Evolutionary conservation across 345 rosid genomes (phyloP).

Genomic region (Mercurialis annua): DNA sequence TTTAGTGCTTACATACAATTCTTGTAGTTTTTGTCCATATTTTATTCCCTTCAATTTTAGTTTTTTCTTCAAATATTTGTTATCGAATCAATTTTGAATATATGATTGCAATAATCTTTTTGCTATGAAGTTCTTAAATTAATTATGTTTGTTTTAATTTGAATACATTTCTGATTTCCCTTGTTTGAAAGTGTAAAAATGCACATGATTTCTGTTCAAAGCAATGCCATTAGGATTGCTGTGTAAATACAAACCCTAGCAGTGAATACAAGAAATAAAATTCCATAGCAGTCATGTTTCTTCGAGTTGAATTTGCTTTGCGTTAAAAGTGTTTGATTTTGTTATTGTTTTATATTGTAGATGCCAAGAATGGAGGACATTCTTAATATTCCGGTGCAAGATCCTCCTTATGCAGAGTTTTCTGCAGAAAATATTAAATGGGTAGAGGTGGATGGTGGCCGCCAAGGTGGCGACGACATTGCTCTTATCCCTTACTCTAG

Average conservation of each 20-base stretch:
- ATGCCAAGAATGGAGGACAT: constrained; percentile 57
- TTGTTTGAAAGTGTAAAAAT: background rate
- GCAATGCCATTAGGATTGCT: background rate
- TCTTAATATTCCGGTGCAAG: constrained; percentile 51
- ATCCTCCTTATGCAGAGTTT: constrained; percentile 49
- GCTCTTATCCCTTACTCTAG: constrained; percentile 52
- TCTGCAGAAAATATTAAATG: constrained; percentile 46
- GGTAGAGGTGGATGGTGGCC: constrained; percentile 52
- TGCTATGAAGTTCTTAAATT: background rate
- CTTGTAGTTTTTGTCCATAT: background rate
- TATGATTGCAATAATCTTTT: background rate
- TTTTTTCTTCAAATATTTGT: too few relatives aligned
- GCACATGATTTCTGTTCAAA: too few relatives aligned
- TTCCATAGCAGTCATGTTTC: background rate
- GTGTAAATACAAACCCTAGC: background rate
- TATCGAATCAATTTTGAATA: background rate
- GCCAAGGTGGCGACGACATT: constrained; percentile 53
- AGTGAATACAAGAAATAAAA: background rate
- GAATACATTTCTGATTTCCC: background rate
- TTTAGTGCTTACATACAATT: background rate
- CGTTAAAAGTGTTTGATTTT: background rate
- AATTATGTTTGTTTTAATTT: background rate
- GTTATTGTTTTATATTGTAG: constrained; percentile 19
- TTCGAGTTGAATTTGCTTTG: background rate
- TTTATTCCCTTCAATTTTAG: background rate